Base-by-base conservation (phyloP, 2,329 filamentous ascomycete species). In the Daldinia eschscholtzii region DNA sequence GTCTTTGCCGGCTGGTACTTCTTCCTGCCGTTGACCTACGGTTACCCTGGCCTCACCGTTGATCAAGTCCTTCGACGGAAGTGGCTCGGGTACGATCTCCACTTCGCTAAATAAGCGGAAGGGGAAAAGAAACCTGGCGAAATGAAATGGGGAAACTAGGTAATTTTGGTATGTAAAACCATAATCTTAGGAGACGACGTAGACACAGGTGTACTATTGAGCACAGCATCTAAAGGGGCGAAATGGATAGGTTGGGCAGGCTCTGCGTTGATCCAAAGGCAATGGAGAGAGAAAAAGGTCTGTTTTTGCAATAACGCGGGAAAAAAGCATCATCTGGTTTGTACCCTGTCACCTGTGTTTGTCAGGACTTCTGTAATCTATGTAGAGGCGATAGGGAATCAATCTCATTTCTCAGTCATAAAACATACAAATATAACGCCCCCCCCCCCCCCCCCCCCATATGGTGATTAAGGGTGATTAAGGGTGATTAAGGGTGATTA, bases 51-150 rank as follows among this genome's bases (percentile, higher is more conserved):
- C 37, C 86, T 99, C 76, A 88, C 86, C 63, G 91, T 97, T 18
- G 88, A 91, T 12, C 86, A 93, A 79, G 92, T 99, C 33, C 82
- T 92, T 70, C 87, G 91, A 70, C 90, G 96, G 80, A 98, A 98
- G 86, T 98, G 95, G 95, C 86, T 99, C 73, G 92, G 93, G 72
- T 99, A 98, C 80, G 96, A 99, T 80, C 86, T 99, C 79, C 96
- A 99, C 84, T 99, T 99, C 84, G 96, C 96, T 67, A 99, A 99
- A 88, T 99, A 92, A 52, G 4, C 20, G 37, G 46, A 33, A 33
- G 33, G 5, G 33, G 33, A 35, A 33, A 35, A 23, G 37, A 33
- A 30, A 30, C 15, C 39, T 35, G 37, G 41, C 12, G 57, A 53
- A 9, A 18, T 61, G 63, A 26, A 23, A 39, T 26, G 12, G 41